Evolutionary conservation across 73 alveolate species (phyloP).

Genomic region (Paramecium tetraurelia): DNA sequence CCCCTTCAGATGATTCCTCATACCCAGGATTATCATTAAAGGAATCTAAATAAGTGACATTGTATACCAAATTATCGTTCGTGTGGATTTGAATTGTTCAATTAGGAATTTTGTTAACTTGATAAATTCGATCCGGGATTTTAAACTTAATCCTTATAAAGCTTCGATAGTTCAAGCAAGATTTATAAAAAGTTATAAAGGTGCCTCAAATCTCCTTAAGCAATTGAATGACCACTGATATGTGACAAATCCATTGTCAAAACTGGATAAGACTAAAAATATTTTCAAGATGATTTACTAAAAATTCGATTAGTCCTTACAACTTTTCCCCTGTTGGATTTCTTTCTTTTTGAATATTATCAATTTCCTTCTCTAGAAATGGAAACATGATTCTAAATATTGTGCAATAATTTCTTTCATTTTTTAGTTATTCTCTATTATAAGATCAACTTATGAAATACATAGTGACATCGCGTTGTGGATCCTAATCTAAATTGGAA

Average conservation of each 20-base stretch:
- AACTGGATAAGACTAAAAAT: conserved; percentile 36
- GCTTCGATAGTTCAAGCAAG: conserved; percentile 45
- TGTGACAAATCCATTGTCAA: conserved; percentile 61
- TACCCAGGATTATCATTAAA: background rate
- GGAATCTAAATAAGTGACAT: background rate
- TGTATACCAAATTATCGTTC: background rate
- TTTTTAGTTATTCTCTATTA: background rate
- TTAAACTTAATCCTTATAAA: background rate
- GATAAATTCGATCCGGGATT: background rate
- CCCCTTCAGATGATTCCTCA: background rate
- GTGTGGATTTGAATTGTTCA: background rate
- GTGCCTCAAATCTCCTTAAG: conserved; percentile 56
- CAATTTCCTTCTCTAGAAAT: conserved; percentile 19
- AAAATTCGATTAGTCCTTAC: conserved; percentile 45
- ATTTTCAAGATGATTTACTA: background rate
- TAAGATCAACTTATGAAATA: background rate
- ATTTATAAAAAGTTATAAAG: conserved; percentile 54
- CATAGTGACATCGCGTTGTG: background rate
- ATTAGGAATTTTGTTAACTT: background rate
- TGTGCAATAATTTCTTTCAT: conserved; percentile 39
- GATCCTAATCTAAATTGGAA: background rate
- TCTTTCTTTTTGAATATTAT: conserved; percentile 10
- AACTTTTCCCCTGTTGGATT: conserved; percentile 53
- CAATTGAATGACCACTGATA: conserved; percentile 54
- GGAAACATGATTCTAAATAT: conserved; percentile 63